Percentiles rank a stretch among this genome's conserved stretches.
Evolutionary conservation across 2,329 filamentous ascomycete genomes (phyloP).

Genomic region (Cyphellophora europaea): DNA sequence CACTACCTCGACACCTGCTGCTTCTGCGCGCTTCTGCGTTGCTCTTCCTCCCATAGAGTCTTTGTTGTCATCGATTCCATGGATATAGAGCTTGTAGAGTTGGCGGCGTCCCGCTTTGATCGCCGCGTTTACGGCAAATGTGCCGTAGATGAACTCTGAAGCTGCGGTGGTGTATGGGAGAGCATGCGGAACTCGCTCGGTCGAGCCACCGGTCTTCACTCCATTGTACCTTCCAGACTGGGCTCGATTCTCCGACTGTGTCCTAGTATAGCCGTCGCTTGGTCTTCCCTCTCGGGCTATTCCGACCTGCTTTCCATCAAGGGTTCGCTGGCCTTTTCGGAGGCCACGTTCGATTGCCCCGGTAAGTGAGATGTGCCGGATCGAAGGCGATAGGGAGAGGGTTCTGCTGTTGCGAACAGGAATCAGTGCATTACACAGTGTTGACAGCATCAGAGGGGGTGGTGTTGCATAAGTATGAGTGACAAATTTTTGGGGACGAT

Average conservation of each 20-base stretch:
- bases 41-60: constrained; percentile 3
- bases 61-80: constrained; percentile 27
- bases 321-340: constrained; percentile 29
- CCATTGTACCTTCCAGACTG: no score
- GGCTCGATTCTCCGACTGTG: no score
- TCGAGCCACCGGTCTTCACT: no score
- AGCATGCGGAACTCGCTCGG: no score
- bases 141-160: constrained; percentile 86
- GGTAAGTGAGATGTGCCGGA: constrained; percentile 43
- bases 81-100: constrained; percentile 77
- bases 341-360: constrained; percentile 63
- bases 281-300: not conserved
- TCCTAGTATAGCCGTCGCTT: no score
- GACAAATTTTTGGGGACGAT: no score
- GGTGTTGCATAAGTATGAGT: no score
- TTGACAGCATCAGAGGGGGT: no score
- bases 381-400: no score
- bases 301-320: not conserved
- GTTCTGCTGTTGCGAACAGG: no score
- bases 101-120: constrained; percentile 60
- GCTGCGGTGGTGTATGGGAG: constrained; percentile 70
- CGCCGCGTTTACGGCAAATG: constrained; percentile 70
- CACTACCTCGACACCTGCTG: constrained; percentile 6
- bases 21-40: constrained; percentile 9
- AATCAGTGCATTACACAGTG: no score